Evolutionary conservation across 164 flowering plant species (phyloP).

Genomic region (Magnolia changhungtana): DNA sequence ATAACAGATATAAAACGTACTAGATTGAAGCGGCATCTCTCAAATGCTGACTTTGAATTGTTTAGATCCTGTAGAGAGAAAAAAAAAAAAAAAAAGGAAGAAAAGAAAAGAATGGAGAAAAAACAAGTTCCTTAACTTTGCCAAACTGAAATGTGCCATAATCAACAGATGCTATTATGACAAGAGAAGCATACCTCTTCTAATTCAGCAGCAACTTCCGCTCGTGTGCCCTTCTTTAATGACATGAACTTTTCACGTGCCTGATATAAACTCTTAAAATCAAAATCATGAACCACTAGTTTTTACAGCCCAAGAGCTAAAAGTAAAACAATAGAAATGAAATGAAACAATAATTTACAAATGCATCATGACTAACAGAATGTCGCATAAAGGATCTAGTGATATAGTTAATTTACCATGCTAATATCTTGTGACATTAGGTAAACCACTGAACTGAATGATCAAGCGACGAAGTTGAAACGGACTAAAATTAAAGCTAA

Average conservation of each 20-base stretch:
- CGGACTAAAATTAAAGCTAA: no score
- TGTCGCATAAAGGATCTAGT: no score
- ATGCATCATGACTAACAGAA: no score
- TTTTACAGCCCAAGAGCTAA: neutral
- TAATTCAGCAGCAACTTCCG: constrained; percentile 70
- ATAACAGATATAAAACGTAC: constrained; percentile 42
- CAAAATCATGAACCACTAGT: neutral
- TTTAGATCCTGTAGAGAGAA: constrained; percentile 60
- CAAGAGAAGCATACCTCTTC: constrained; percentile 66
- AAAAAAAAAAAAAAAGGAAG: neutral
- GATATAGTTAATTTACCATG: no score
- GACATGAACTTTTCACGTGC: constrained; percentile 86
- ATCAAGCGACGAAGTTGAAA: no score
- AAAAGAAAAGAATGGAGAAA: neutral
- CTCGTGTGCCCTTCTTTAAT: constrained; percentile 76
- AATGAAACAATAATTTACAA: neutral
- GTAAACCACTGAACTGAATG: no score
- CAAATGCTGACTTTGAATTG: constrained; percentile 91
- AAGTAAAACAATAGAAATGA: neutral
- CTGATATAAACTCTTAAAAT: constrained; percentile 29
- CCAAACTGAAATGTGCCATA: neutral
- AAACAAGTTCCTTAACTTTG: neutral
- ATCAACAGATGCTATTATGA: neutral
- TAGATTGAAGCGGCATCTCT: constrained; percentile 87
- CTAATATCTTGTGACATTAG: no score